Percentiles rank a stretch among this genome's conserved stretches.
Conservation (phyloP, 2,329 filamentous ascomycete genomes). For the Fusarium sp. region DNA sequence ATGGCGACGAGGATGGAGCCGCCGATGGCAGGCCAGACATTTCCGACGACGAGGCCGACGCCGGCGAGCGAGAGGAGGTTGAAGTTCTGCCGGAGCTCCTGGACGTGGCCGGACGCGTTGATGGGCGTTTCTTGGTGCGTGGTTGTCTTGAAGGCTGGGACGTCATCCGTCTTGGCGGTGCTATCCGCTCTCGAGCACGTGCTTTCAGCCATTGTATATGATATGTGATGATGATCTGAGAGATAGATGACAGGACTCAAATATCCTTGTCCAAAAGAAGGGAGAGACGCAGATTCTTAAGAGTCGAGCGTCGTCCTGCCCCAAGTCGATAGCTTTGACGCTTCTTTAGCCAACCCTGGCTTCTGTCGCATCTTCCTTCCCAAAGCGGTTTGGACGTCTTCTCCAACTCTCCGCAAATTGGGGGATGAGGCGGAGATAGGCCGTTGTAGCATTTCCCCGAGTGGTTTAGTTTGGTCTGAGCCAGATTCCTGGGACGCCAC, state of each 20-base stretch:
- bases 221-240: not conserved
- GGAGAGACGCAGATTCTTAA: not conserved
- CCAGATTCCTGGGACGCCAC: not conserved
- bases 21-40: slow-evolving; percentile 58
- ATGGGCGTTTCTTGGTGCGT: slow-evolving; percentile 29
- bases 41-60: slow-evolving; percentile 56
- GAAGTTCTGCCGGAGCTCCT: slow-evolving; percentile 54
- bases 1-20: slow-evolving; percentile 62
- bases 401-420: slow-evolving; percentile 21
- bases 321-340: slow-evolving; percentile 10
- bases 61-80: slow-evolving; percentile 55
- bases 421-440: slow-evolving; percentile 18
- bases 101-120: slow-evolving; percentile 56
- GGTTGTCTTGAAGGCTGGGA: slow-evolving; percentile 7
- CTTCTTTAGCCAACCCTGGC: slow-evolving; percentile 12
- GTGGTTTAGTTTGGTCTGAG: not conserved
- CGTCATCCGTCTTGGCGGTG: slow-evolving; percentile 13
- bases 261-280: not conserved
- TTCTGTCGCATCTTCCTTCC: slow-evolving; percentile 35
- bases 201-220: slow-evolving; percentile 16
- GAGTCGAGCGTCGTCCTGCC: not conserved
- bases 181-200: slow-evolving; percentile 23
- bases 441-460: slow-evolving; percentile 18
- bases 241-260: not conserved
- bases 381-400: slow-evolving; percentile 21